Conservation (phyloP, 805 yeast genomes). For the Pichia rugopelliculosa region DNA sequence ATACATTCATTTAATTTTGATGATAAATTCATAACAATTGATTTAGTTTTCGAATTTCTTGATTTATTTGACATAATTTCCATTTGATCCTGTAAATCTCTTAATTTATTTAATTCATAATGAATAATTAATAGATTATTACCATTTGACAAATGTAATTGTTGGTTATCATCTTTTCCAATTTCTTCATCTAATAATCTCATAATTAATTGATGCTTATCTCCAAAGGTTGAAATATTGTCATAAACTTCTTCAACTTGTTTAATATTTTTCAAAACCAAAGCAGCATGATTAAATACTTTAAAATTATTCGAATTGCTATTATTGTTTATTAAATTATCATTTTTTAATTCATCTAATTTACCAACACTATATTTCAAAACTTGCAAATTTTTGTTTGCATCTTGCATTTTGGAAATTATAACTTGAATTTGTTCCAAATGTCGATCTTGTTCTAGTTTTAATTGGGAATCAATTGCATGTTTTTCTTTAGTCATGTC, state of each 20-base stretch:
- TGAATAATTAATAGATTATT: conserved; percentile 61
- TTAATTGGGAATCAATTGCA: conserved; percentile 66
- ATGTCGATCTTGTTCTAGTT: conserved; percentile 54
- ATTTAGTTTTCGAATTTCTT: conserved; percentile 51
- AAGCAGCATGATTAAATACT: conserved; percentile 58
- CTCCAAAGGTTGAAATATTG: conserved; percentile 51
- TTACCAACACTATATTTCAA: conserved; percentile 34
- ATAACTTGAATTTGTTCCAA: conserved; percentile 17
- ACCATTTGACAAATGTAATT: conserved; percentile 28
- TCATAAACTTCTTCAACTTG: conserved; percentile 59
- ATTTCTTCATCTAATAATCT: conserved; percentile 37
- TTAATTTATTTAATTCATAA: conserved; percentile 56
- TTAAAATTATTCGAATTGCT: conserved; percentile 58
- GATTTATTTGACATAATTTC: conserved; percentile 39
- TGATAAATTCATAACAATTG: conserved; percentile 54
- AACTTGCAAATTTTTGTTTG: conserved; percentile 40
- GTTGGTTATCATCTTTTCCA: conserved; percentile 14
- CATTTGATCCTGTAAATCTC: conserved; percentile 76
- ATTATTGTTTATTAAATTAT: conserved; percentile 37
- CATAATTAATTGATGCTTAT: conserved; percentile 43
- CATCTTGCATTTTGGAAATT: conserved; percentile 19
- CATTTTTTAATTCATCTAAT: conserved; percentile 32
- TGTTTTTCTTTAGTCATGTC: conserved; percentile 64
- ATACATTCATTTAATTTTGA: conserved; percentile 42
- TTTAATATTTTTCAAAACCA: conserved; percentile 62